Percentiles rank a stretch among this genome's conserved stretches.
These are phyloP conservation scores for Microdochium nivale DNA, from an alignment of 2,329 filamentous ascomycete genomes.

Conservation along the genomic window DNA sequence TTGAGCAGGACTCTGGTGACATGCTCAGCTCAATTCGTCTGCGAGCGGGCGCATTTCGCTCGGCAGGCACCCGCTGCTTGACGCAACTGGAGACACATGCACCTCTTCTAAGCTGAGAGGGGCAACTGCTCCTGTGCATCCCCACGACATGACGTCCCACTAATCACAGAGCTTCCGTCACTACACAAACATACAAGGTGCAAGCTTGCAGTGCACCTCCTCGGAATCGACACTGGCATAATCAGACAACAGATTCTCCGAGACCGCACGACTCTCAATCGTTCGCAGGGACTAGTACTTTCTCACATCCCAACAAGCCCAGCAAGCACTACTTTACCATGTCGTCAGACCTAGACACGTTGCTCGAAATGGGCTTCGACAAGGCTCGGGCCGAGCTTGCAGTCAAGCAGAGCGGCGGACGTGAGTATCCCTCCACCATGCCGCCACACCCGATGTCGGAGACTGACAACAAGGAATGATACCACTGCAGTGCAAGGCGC, in stretches of 20 bases:
- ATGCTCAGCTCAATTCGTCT: too few species aligned
- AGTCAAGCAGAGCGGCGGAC: slow-evolving; percentile 70
- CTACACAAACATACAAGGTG: too few species aligned
- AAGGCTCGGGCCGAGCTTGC: slow-evolving; percentile 74
- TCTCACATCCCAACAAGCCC: slow-evolving; percentile 7
- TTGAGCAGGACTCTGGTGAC: too few species aligned
- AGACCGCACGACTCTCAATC: too few species aligned
- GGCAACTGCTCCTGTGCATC: background rate
- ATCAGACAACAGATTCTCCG: too few species aligned
- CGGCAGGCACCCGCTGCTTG: background rate
- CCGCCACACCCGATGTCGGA: slow-evolving; percentile 7
- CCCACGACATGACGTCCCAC: background rate
- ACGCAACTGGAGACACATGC: background rate
- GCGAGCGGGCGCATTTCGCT: too few species aligned
- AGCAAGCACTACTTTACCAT: slow-evolving; percentile 26
- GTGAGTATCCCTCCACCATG: slow-evolving; percentile 39
- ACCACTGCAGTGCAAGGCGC: slow-evolving; percentile 64
- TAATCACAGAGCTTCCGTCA: background rate
- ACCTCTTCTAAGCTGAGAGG: background rate
- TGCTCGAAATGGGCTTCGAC: slow-evolving; percentile 75
- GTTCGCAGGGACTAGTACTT: too few species aligned
- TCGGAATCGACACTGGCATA: too few species aligned
- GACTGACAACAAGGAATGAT: slow-evolving; percentile 3
- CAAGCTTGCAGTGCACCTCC: too few species aligned
- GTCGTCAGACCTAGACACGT: slow-evolving; percentile 50